Evolutionary conservation across 257 asterid genomes (phyloP).

Genomic region (Fraxinus cuspidata): DNA sequence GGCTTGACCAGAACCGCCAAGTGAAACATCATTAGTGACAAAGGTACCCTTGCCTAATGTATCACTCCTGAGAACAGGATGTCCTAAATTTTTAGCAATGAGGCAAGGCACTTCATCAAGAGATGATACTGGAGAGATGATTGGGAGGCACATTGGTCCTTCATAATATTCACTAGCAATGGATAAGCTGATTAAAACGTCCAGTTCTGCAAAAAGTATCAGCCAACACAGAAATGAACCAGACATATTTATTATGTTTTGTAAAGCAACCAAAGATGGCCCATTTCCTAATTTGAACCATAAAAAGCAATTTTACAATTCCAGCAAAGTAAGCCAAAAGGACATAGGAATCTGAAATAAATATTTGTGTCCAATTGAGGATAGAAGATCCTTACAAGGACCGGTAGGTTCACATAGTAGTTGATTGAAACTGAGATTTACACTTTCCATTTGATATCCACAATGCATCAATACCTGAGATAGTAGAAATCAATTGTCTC

Average conservation of each 20-base stretch:
- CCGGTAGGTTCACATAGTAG: conserved; percentile 11
- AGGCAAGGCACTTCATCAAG: conserved; percentile 62
- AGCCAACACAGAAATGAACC: neutral
- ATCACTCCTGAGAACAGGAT: conserved; percentile 84
- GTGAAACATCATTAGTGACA: conserved; percentile 78
- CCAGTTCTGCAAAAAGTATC: conserved; percentile 74
- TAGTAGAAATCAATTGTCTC: conserved; percentile 76
- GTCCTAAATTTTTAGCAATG: conserved; percentile 77
- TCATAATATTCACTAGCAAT: conserved; percentile 82
- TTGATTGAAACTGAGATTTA: conserved; percentile 20
- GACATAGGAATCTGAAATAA: conserved; percentile 17
- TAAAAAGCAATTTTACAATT: neutral
- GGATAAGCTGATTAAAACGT: conserved; percentile 87
- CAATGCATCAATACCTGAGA: conserved; percentile 64
- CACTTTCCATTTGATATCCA: conserved; percentile 21
- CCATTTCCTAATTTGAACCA: neutral
- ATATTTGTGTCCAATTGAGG: conserved; percentile 16
- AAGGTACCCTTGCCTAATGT: conserved; percentile 72
- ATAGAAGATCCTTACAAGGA: conserved; percentile 13
- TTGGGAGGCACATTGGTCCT: conserved; percentile 81
- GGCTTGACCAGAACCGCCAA: conserved; percentile 74
- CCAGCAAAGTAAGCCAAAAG: neutral
- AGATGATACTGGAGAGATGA: conserved; percentile 40
- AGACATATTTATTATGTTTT: neutral
- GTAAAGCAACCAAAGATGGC: neutral